Evolutionary conservation across 139 green algal species (phyloP), one percentile per base, ranked within the genome.

Genomic region (Chlamydomonas applanata): DNA sequence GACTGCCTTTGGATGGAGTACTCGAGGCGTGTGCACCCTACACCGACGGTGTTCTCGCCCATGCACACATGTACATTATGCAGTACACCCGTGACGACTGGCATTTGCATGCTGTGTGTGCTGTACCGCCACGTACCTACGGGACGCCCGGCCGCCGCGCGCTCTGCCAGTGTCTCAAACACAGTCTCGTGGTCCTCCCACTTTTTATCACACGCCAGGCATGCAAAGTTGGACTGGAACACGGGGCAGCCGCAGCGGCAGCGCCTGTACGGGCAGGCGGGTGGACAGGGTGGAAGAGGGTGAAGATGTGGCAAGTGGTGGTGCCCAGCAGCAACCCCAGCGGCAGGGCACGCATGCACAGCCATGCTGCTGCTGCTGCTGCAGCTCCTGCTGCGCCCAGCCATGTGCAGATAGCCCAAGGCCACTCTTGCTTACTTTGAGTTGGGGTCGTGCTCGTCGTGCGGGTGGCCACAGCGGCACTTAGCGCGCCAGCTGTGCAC

Each of bases 101-200:
- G n/a, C n/a, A n/a, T n/a, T n/a, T n/a, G n/a, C n/a, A n/a, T n/a
- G n/a, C n/a, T n/a, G n/a, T n/a, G n/a, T n/a, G n/a, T n/a, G 56
- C 56, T 63, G 56, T 63, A 63, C 61, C n/a, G 19, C 20, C 57
- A 46, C 74, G 35, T 29, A 79, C 74, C 74, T 3, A 82, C 72
- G 14, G 80, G 60, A 29, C 68, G 35, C 24, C 79, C 79, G 35
- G 65, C 70, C 24, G 77, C 65, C 60, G 72, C 36, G 11, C 83
- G 56, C 54, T 89, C 83, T 13, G 4, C 25, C n/a, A 46, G 70
- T 0, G 52, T 83, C 63, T 89, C 83, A 53, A 82, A 82, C 29
- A 81, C 74, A 29, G 77, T 84, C 72, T 89, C 83, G 67, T 89
- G 83, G 46, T 89, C 83, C 74, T 89, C 83, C 83, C 83, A 88